These are phyloP conservation scores for Centrapalus pauciflorus DNA, from an alignment of 129 eudicot genomes.

Conservation along the genomic window DNA sequence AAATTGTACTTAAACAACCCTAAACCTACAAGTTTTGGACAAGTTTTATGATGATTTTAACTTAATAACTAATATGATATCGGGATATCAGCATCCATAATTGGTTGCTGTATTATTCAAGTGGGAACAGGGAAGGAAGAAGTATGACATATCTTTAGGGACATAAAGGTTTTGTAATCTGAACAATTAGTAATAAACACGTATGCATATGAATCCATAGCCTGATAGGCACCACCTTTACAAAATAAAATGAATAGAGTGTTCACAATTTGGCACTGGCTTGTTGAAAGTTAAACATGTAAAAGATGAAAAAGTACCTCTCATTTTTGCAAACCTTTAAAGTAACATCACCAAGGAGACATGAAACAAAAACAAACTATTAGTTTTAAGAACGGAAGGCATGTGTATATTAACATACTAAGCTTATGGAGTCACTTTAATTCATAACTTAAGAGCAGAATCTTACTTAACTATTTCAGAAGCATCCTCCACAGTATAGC, in stretches of 20 bases:
- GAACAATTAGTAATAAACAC: not conserved
- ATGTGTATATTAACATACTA: not conserved
- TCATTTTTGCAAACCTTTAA: slow-evolving; percentile 78
- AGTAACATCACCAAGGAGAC: slow-evolving; percentile 19
- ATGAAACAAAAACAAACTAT: slow-evolving; percentile 33
- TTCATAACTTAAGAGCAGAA: not conserved
- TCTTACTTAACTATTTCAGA: slow-evolving; percentile 81
- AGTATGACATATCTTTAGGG: not conserved
- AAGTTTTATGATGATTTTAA: not conserved
- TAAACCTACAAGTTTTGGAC: slow-evolving; percentile 7
- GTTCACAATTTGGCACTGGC: slow-evolving; percentile 12
- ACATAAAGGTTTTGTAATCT: not conserved
- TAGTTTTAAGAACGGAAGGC: slow-evolving; percentile 17
- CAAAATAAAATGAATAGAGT: not conserved
- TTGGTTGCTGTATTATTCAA: not conserved
- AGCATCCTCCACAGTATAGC: slow-evolving; percentile 91
- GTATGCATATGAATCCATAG: not conserved
- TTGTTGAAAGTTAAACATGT: slow-evolving; percentile 8
- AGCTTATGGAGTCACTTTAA: too few species aligned
- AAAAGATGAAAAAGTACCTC: slow-evolving; percentile 50
- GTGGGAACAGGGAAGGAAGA: slow-evolving; percentile 11
- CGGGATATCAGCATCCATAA: slow-evolving; percentile 3
- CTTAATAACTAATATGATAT: not conserved
- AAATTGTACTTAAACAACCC: not conserved
- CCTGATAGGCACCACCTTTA: not conserved